Conservation (phyloP, 2,329 filamentous ascomycete genomes). For the Lecanoromycetidae sp. region DNA sequence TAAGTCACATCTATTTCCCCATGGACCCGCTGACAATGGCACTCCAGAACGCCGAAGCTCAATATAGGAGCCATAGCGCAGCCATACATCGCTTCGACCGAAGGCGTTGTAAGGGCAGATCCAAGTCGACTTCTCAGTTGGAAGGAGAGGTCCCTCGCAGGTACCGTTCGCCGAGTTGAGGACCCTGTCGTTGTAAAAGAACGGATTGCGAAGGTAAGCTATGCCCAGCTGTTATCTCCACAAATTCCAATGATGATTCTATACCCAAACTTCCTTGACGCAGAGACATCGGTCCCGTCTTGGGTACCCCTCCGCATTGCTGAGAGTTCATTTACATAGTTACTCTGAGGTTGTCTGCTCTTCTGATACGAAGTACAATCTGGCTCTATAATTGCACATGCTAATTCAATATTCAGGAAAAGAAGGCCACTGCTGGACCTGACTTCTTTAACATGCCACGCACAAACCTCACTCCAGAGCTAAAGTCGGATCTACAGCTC, state of each 20-base stretch:
- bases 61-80: conserved; percentile 36
- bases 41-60: conserved; percentile 39
- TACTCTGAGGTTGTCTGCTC: conserved; percentile 45
- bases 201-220: conserved; percentile 40
- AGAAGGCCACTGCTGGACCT: conserved; percentile 58
- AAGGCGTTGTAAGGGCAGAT: conserved; percentile 43
- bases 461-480: conserved; percentile 68
- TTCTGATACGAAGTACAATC: background rate
- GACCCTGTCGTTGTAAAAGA: conserved; percentile 39
- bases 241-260: conserved; percentile 60
- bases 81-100: conserved; percentile 42
- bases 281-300: conserved; percentile 61
- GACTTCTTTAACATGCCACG: conserved; percentile 82
- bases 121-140: conserved; percentile 38
- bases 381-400: background rate
- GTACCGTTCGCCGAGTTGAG: conserved; percentile 41
- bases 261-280: conserved; percentile 61
- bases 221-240: conserved; percentile 10
- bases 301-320: conserved; percentile 58
- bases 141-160: conserved; percentile 36
- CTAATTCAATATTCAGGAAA: conserved; percentile 31
- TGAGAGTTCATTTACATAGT: conserved; percentile 58
- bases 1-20: background rate
- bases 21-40: background rate
- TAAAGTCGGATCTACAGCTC: conserved; percentile 81